Conservation (phyloP, 352 stramenopile species). For the Saprolegnia diclina region DNA sequence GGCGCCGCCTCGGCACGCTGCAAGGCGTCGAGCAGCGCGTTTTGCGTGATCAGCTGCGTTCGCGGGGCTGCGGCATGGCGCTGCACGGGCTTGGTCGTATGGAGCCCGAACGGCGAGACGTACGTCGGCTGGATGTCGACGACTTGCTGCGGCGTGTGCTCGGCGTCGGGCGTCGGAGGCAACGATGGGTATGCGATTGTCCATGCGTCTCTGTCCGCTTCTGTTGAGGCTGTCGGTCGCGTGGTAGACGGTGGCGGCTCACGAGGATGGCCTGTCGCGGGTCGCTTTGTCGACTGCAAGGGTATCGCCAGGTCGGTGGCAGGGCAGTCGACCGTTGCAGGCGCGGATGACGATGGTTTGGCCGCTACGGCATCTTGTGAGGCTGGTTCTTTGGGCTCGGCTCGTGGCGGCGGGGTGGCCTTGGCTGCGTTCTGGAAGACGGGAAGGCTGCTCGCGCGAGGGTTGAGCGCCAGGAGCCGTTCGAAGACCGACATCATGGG, state of each 20-base stretch:
- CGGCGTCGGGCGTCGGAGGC: neutral
- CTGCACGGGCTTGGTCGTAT: conserved; percentile 27
- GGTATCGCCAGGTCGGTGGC: too few species aligned
- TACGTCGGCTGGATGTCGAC: conserved; percentile 29
- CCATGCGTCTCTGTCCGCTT: too few species aligned
- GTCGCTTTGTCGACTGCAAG: too few species aligned
- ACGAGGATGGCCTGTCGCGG: too few species aligned
- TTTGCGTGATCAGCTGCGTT: conserved; percentile 20
- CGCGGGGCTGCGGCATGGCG: conserved; percentile 13
- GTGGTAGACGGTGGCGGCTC: too few species aligned
- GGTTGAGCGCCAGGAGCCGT: conserved; percentile 2
- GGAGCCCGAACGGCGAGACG: conserved; percentile 53
- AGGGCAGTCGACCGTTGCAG: too few species aligned
- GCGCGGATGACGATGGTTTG: too few species aligned
- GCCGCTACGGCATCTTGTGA: too few species aligned
- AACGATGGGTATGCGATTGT: neutral
- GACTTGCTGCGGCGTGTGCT: too few species aligned
- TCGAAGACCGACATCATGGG: conserved; percentile 10
- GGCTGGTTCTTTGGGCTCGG: too few species aligned
- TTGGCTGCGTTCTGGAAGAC: neutral
- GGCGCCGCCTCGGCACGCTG: neutral
- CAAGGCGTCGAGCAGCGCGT: neutral
- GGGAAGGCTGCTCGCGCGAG: neutral
- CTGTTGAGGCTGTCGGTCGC: too few species aligned
- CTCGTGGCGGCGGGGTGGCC: neutral